These are phyloP conservation scores for Limnanthes douglasii DNA, from an alignment of 345 rosid genomes.

Conservation along the genomic window DNA sequence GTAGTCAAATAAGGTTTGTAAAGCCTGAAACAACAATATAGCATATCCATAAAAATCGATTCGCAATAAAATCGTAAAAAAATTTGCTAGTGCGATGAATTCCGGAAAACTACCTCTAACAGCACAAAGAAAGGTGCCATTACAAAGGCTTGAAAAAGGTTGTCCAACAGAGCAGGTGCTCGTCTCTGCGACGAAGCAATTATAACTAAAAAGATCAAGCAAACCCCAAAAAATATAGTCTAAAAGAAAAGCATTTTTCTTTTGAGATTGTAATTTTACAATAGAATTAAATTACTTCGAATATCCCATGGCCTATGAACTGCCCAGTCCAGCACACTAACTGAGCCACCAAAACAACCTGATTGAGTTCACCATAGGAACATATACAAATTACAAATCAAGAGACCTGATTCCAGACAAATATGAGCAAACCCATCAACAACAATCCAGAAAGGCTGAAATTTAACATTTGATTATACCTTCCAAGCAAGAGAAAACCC, in stretches of 20 bases:
- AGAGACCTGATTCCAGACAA: too few species aligned
- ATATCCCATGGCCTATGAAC: constrained; percentile 48
- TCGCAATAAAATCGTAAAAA: too few species aligned
- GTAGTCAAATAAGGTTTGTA: constrained; percentile 26
- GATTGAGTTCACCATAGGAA: too few species aligned
- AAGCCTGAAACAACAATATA: constrained; percentile 20
- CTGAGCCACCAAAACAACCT: constrained; percentile 43
- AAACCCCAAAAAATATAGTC: too few species aligned
- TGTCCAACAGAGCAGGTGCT: constrained; percentile 52
- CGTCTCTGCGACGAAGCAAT: too few species aligned
- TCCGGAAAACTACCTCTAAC: constrained; percentile 28
- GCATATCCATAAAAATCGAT: constrained; percentile 1
- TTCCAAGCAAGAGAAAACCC: constrained; percentile 48
- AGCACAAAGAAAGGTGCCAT: constrained; percentile 61
- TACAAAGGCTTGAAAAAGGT: constrained; percentile 38
- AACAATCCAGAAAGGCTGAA: too few species aligned
- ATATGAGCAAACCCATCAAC: background rate
- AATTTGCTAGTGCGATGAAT: background rate
- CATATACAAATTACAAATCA: too few species aligned
- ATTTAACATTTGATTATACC: constrained; percentile 8
- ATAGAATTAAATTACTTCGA: constrained; percentile 31
- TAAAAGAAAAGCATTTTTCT: too few species aligned
- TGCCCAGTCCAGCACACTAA: constrained; percentile 51
- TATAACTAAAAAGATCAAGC: too few species aligned
- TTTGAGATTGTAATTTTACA: too few species aligned